Conservation (phyloP, 768 basidiomycete species). For the Cystofilobasidium bisporidii region DNA sequence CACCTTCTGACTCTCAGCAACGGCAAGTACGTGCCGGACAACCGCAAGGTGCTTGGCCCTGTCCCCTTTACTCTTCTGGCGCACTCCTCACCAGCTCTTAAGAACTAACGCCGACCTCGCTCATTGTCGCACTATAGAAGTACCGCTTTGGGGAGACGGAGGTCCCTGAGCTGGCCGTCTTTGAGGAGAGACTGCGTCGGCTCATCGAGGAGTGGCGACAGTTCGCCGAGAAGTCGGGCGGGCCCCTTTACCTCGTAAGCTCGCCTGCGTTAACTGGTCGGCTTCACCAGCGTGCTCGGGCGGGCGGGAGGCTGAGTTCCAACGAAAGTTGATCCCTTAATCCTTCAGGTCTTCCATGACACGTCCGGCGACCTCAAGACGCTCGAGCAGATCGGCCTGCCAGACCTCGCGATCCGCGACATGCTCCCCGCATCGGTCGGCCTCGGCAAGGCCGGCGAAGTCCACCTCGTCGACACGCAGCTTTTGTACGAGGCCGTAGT, state of each 20-base stretch:
- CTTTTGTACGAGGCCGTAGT: slow-evolving; percentile 66
- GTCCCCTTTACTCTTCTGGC: not conserved
- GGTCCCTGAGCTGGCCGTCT: slow-evolving; percentile 40
- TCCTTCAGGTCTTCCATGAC: slow-evolving; percentile 75
- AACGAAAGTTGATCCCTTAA: too few species aligned
- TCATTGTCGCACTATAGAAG: slow-evolving; percentile 45
- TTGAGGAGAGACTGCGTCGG: slow-evolving; percentile 6
- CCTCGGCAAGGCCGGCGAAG: slow-evolving; percentile 44
- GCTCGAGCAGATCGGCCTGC: slow-evolving; percentile 29
- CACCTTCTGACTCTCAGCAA: slow-evolving; percentile 50
- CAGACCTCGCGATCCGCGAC: slow-evolving; percentile 47
- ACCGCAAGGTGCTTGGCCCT: slow-evolving; percentile 53
- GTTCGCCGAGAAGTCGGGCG: not conserved
- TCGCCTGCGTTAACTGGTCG: not conserved
- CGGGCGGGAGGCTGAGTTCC: too few species aligned
- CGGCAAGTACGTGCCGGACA: slow-evolving; percentile 53
- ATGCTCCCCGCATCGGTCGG: slow-evolving; percentile 49
- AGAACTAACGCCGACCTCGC: not conserved
- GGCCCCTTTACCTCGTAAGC: slow-evolving; percentile 16
- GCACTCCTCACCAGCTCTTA: slow-evolving; percentile 2
- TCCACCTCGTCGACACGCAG: slow-evolving; percentile 63
- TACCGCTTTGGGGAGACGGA: slow-evolving; percentile 61
- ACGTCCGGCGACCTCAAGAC: slow-evolving; percentile 66
- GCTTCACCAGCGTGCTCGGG: too few species aligned
- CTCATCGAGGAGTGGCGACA: slow-evolving; percentile 7